Evolutionary conservation across 1,284 basidiomycete genomes (phyloP).

Genomic region (Tilletia setariae): DNA sequence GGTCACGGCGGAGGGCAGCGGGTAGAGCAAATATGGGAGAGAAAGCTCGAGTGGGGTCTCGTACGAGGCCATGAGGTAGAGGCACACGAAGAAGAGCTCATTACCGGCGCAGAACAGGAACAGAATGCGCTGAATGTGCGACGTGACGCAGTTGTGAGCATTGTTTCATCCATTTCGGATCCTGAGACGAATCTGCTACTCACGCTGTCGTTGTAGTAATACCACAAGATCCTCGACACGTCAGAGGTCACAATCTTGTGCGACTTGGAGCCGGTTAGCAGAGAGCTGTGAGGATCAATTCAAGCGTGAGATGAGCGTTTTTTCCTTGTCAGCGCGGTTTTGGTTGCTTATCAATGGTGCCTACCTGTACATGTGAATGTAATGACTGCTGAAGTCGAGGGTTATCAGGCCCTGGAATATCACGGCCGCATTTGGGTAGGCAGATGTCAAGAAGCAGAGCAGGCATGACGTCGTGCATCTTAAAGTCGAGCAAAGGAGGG

Average conservation of each 20-base stretch:
- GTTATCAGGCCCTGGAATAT: conserved; percentile 93
- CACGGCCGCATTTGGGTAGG: conserved; percentile 77
- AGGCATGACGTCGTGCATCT: conserved; percentile 95
- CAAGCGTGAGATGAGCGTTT: conserved; percentile 14
- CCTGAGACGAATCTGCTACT: conserved; percentile 50
- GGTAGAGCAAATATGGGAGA: conserved; percentile 24
- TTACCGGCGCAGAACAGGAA: conserved; percentile 96
- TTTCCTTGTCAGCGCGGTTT: too few species aligned
- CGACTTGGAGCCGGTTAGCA: conserved; percentile 84
- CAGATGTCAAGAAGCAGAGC: conserved; percentile 86
- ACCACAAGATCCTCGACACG: conserved; percentile 83
- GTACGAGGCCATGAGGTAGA: conserved; percentile 91
- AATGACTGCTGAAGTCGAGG: conserved; percentile 96
- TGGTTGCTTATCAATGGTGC: conserved; percentile 49
- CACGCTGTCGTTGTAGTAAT: conserved; percentile 90
- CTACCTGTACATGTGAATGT: conserved; percentile 99
- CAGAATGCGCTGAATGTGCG: conserved; percentile 60
- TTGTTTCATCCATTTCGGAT: not conserved
- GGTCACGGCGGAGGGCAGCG: conserved; percentile 15
- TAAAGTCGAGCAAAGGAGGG: not conserved
- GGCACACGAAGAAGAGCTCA: conserved; percentile 91
- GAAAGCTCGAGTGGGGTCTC: conserved; percentile 42
- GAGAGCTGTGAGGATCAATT: conserved; percentile 64
- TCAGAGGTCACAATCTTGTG: conserved; percentile 89
- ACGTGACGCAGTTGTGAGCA: not conserved